Percentiles rank a stretch among this genome's conserved stretches.
phyloP scores from a whole-genome alignment of 2,329 filamentous ascomycete species.

The Endoconidiophora polonica region DNA sequence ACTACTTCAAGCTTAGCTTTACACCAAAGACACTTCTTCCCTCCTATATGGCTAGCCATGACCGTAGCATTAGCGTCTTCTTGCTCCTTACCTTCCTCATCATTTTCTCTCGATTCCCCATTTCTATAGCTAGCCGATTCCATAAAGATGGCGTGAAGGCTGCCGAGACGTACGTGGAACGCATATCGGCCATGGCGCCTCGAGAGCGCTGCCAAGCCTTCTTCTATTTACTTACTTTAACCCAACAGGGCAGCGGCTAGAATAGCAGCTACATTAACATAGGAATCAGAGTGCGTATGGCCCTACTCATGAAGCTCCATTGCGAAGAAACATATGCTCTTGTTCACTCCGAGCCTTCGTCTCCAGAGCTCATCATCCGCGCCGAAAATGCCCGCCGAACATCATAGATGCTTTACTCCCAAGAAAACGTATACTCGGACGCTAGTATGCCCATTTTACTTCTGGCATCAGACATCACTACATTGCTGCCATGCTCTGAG shows the following conservation, averaged over 20 bases:
- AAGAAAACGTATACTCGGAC: slow-evolving; percentile 39
- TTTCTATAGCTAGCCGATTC: slow-evolving; percentile 29
- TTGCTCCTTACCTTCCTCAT: slow-evolving; percentile 38
- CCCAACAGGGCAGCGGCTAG: slow-evolving; percentile 38
- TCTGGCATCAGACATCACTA: slow-evolving; percentile 35
- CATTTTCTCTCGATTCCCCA: slow-evolving; percentile 38
- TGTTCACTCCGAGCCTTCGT: slow-evolving; percentile 20
- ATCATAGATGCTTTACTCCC: slow-evolving; percentile 42
- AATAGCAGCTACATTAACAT: slow-evolving; percentile 42
- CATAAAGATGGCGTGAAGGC: slow-evolving; percentile 32
- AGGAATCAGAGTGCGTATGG: slow-evolving; percentile 39
- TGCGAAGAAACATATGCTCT: slow-evolving; percentile 36
- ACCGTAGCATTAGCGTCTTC: slow-evolving; percentile 34
- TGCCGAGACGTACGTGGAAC: slow-evolving; percentile 36
- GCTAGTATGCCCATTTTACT: slow-evolving; percentile 34
- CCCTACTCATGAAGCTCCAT: slow-evolving; percentile 36
- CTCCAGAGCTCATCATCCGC: slow-evolving; percentile 28
- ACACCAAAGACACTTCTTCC: slow-evolving; percentile 36
- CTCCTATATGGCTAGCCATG: slow-evolving; percentile 28
- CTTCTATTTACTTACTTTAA: slow-evolving; percentile 36
- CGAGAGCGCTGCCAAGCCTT: slow-evolving; percentile 39
- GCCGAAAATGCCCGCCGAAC: slow-evolving; percentile 41
- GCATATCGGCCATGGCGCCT: slow-evolving; percentile 30
- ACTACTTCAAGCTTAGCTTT: slow-evolving; percentile 44
- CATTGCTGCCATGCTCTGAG: slow-evolving; percentile 36